These are phyloP conservation scores for Metschnikowia gruessii DNA, from an alignment of 805 yeast genomes.

Conservation along the genomic window DNA sequence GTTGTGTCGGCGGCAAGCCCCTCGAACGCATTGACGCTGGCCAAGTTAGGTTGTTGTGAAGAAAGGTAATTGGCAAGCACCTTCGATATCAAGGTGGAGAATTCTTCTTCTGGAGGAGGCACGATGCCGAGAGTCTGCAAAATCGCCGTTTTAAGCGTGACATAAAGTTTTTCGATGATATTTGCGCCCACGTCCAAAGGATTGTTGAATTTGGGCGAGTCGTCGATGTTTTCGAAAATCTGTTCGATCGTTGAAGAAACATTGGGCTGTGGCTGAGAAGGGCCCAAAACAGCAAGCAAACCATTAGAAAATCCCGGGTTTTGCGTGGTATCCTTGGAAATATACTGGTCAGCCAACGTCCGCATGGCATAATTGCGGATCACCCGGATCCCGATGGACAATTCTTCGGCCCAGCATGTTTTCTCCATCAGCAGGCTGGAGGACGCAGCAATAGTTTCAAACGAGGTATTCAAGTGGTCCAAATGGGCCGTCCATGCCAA, in stretches of 20 bases:
- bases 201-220: conserved; percentile 2
- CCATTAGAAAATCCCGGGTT: background rate
- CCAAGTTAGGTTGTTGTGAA: conserved; percentile 7
- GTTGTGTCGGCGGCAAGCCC: conserved; percentile 11
- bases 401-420: conserved; percentile 22
- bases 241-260: background rate
- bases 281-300: background rate
- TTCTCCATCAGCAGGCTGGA: conserved; percentile 20
- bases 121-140: background rate
- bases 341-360: conserved; percentile 16
- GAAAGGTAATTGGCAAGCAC: conserved; percentile 9
- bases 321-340: background rate
- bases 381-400: conserved; percentile 18
- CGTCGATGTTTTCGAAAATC: conserved; percentile 17
- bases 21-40: conserved; percentile 9
- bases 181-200: conserved; percentile 16
- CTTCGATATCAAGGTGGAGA: conserved; percentile 1
- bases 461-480: conserved; percentile 13
- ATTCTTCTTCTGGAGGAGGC: background rate
- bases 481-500: conserved; percentile 26
- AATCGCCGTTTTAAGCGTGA: conserved; percentile 17
- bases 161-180: conserved; percentile 20
- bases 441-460: conserved; percentile 10
- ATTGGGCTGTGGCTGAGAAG: background rate
- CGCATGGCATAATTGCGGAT: conserved; percentile 14